These are phyloP conservation scores for Pyrus hybrid DNA, from an alignment of 331 rosid species.

Conservation along the genomic window DNA sequence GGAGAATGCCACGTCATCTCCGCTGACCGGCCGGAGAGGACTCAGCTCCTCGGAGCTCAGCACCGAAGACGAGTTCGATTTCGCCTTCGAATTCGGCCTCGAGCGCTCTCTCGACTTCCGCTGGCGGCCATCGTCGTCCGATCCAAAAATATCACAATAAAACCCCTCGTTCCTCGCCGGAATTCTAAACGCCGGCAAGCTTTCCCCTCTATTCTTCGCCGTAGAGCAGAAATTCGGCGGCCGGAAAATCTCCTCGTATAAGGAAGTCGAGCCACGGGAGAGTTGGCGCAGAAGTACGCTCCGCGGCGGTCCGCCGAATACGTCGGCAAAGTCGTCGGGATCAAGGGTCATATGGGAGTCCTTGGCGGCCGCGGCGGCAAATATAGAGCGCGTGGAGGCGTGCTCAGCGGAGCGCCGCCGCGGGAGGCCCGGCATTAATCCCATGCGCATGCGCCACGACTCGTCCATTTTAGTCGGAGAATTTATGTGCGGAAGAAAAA, in stretches of 20 bases:
- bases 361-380: slow-evolving; percentile 19
- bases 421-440: slow-evolving; percentile 32
- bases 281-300: slow-evolving; percentile 47
- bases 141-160: slow-evolving; percentile 54
- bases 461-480: slow-evolving; percentile 39
- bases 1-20: slow-evolving; percentile 69
- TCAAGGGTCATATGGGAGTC: slow-evolving; percentile 12
- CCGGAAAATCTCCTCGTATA: slow-evolving; percentile 56
- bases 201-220: slow-evolving; percentile 27
- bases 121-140: slow-evolving; percentile 38
- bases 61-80: slow-evolving; percentile 65
- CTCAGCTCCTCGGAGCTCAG: slow-evolving; percentile 87
- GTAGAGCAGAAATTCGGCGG: slow-evolving; percentile 27
- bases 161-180: slow-evolving; percentile 50
- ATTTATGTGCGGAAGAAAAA: neutral
- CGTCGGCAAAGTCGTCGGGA: slow-evolving; percentile 66
- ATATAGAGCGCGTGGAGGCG: slow-evolving; percentile 12
- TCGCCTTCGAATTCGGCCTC: slow-evolving; percentile 54
- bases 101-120: slow-evolving; percentile 74
- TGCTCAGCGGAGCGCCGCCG: slow-evolving; percentile 48
- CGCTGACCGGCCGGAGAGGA: slow-evolving; percentile 50
- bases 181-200: slow-evolving; percentile 58
- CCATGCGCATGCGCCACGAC: slow-evolving; percentile 58
- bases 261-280: slow-evolving; percentile 16
- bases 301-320: slow-evolving; percentile 85